Conservation (phyloP, 495 filamentous ascomycete species). For the Penicillium diatomitis region DNA sequence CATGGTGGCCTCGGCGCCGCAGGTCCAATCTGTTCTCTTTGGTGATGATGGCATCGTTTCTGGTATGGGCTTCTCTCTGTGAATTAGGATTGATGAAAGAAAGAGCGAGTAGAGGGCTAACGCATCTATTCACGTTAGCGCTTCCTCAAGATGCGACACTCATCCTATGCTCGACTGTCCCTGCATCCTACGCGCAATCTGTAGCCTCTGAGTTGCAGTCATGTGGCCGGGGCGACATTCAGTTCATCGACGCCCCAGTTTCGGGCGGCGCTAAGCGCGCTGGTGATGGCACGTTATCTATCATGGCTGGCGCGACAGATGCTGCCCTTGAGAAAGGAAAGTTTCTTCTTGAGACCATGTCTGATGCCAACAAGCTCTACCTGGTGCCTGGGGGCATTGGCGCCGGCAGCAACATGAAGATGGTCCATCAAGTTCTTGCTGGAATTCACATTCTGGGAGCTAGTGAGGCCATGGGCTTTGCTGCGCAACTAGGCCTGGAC, state of each 20-base stretch:
- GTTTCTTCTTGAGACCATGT: conserved; percentile 54
- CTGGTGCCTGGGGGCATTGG: conserved; percentile 65
- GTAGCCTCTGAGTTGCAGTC: conserved; percentile 46
- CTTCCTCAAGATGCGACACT: conserved; percentile 52
- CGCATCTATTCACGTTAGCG: conserved; percentile 6
- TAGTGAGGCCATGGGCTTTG: conserved; percentile 67
- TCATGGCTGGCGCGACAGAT: conserved; percentile 63
- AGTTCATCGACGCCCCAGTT: conserved; percentile 65
- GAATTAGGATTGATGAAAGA: background rate
- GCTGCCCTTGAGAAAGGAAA: conserved; percentile 49
- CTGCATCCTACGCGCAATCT: conserved; percentile 54
- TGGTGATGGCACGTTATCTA: conserved; percentile 67
- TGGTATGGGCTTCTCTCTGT: conserved; percentile 6
- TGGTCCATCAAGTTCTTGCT: conserved; percentile 75
- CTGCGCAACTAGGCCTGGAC: conserved; percentile 57
- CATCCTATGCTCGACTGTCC: conserved; percentile 67
- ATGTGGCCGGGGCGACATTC: conserved; percentile 51
- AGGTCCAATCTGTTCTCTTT: conserved; percentile 59
- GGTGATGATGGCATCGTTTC: conserved; percentile 49
- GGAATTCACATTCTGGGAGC: conserved; percentile 65
- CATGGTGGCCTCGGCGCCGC: conserved; percentile 72
- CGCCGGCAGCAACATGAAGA: conserved; percentile 79
- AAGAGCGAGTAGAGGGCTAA: background rate
- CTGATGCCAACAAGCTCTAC: conserved; percentile 54
- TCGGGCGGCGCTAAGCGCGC: conserved; percentile 69